phyloP scores from a whole-genome alignment of 139 green algal genomes.

The Asterochloris erici region DNA sequence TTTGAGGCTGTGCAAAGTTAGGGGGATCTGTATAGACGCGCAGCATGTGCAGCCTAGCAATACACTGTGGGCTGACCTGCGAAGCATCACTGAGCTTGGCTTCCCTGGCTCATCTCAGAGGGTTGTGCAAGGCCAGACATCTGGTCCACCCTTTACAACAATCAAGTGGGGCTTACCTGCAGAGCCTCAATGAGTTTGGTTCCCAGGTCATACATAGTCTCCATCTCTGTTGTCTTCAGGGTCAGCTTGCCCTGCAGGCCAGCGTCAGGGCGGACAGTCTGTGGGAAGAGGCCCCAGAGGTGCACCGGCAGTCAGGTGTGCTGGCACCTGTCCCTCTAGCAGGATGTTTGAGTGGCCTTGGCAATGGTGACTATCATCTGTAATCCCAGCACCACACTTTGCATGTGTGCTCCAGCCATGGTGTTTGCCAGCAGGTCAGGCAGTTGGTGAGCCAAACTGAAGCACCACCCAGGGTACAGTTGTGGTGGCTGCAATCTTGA shows the following conservation, averaged over 20 bases:
- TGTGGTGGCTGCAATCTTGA: not conserved
- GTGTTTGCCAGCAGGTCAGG: not conserved
- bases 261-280: not conserved
- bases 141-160: too few species aligned
- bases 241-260: conserved; percentile 86
- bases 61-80: too few species aligned
- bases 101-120: too few species aligned
- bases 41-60: too few species aligned
- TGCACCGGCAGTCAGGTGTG: conserved; percentile 4
- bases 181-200: conserved; percentile 91
- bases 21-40: too few species aligned
- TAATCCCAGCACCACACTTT: too few species aligned
- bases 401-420: too few species aligned
- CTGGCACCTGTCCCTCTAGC: conserved; percentile 16
- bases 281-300: not conserved
- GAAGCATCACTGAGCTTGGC: too few species aligned
- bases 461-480: not conserved
- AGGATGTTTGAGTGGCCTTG: not conserved
- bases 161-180: not conserved
- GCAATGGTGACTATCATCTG: too few species aligned
- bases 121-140: too few species aligned
- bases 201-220: conserved; percentile 98
- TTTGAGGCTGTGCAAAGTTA: too few species aligned
- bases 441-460: not conserved
- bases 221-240: conserved; percentile 99